Base-by-base conservation (phyloP, 176 grass and related monocot species). In the Cenchrus americanus region DNA sequence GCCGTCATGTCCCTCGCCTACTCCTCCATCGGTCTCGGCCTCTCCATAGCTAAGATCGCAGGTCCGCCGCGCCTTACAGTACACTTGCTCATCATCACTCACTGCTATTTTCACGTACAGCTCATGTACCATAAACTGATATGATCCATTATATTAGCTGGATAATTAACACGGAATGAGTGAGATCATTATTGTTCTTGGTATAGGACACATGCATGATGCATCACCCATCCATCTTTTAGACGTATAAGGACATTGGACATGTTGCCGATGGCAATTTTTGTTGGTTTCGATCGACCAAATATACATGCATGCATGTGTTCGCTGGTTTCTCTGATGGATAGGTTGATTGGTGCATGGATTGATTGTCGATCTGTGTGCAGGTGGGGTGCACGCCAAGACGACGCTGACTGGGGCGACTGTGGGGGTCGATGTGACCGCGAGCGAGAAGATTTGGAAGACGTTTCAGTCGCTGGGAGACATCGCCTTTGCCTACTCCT, bases 401-500 rank as follows among this genome's bases (percentile, higher is more conserved):
- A 94, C 97, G 22, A 21, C 87, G 23, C 77, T 99, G 8, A 99
- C 97, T 43, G 97, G 97, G 66, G 91, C 93, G 11, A 79, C 91
- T 0, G 86, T 96, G 52, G 96, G 96, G 22, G 86, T 96, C 17
- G 96, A 94, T 22, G 93, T 99, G 9, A 79, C 86, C 1, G 81
- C 73, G 0, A 41, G 58, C n/a, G 93, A 99, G 83, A 99, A 99
- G 86, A 77, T 92, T 7, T 99, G 97, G 97, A 94, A 92, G 84
- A 91, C 93, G 14, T 96, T 99, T 43, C 93, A 99, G 88, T 89
- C 97, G 14, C 83, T 99, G 4, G 97, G 96, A 7, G 83, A 99
- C 81, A 99, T 99, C 12, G 97, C 91, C 51, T 99, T 99, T 65
- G 97, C 97, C 2, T 99, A 96, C 79, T 73, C 97, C n/a, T 99